Evolutionary conservation across 108 stramenopile genomes (phyloP).

Genomic region (Skeletonema potamos): DNA sequence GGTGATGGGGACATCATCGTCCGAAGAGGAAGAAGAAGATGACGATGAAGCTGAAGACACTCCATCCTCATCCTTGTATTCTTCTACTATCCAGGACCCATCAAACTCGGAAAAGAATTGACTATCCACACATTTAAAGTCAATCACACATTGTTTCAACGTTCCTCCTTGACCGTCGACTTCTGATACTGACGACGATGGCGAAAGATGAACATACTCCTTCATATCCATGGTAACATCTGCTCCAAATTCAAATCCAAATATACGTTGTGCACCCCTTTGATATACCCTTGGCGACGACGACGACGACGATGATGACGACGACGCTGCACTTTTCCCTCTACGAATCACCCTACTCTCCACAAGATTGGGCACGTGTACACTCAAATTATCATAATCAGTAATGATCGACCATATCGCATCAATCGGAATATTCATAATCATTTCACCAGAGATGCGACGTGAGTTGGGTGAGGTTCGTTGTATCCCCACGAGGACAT

Average conservation of each 20-base stretch:
- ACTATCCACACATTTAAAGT: constrained; percentile 83
- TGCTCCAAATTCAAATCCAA: constrained; percentile 92
- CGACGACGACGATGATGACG: no score
- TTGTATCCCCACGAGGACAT: constrained; percentile 79
- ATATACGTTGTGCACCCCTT: constrained; percentile 90
- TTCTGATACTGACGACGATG: neutral
- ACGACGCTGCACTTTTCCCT: no score
- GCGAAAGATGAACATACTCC: constrained; percentile 51
- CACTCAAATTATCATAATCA: constrained; percentile 82
- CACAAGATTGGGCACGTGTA: constrained; percentile 89
- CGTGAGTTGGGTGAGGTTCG: constrained; percentile 81
- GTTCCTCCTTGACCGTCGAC: neutral
- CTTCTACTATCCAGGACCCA: constrained; percentile 73
- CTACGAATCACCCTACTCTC: constrained; percentile 56
- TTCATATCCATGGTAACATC: constrained; percentile 90
- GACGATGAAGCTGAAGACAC: constrained; percentile 3
- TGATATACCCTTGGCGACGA: constrained; percentile 75
- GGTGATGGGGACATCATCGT: constrained; percentile 36
- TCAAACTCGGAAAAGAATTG: constrained; percentile 89
- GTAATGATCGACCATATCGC: constrained; percentile 89
- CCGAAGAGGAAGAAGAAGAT: neutral
- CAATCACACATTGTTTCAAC: constrained; percentile 28
- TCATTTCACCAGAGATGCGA: constrained; percentile 80
- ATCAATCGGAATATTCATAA: constrained; percentile 59
- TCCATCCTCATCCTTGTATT: constrained; percentile 21